Evolutionary conservation across 2,329 filamentous ascomycete species (phyloP), one percentile per base, ranked within the genome.

Genomic region (Cadophora gregata): DNA sequence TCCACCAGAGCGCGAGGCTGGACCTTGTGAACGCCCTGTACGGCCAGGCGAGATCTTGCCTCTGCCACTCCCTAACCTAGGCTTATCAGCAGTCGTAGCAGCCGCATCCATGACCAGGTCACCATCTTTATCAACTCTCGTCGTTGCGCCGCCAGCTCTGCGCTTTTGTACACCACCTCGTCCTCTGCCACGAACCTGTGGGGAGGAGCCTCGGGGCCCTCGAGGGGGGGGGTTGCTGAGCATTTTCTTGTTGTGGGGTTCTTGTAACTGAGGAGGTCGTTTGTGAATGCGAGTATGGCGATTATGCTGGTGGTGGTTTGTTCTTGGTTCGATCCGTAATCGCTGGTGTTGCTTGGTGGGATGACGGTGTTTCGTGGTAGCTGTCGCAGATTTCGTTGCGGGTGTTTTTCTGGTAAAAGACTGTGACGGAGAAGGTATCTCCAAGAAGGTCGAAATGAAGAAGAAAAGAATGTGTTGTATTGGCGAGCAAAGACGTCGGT

Each of bases 101-200:
- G 48, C 47, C 25, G 48, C 9, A 45, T 42, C 45, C 60, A 62
- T 55, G 14, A 55, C 48, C 33, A 38, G 55, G 42, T 90, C 87
- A 38, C 87, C 87, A 80, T 90, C 87, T 73, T 82, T 83, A 75
- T 89, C 87, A 62, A 84, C 77, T 66, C 82, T 80, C 59, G 77
- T 75, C 29, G 47, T 33, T 50, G 75, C 70, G 24, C 78, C 74
- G 59, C 75, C 76, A 21, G 62, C 51, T 62, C 78, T 78, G 67
- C 81, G 80, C 78, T 86, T 86, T 69, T 82, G 79, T 63, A 86
- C 84, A 42, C 83, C 83, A 63, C 83, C 83, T 67, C 83, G 79
- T 60, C 69, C 65, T 63, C 68, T 53, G n/a, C 72, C 71, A 65
- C 71, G 72, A 67, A 79, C 76, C 61, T 63, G 68, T 19, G 72